phyloP scores from a whole-genome alignment of 129 eudicot genomes.

The sunflower (Helianthus annuus) region HanXRQr2.0-SUNRISE NC_035446.2:153787383-153787882 shows the following conservation, averaged over 20 bases:
- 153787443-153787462: constrained; percentile 8
- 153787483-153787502: constrained; percentile 77
- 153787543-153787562: constrained; percentile 4
- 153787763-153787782: no score
- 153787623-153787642: constrained; percentile 76
- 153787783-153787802: not conserved
- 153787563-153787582: not conserved
- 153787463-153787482: constrained; percentile 77
- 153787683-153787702: constrained; percentile 61
- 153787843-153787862: not conserved
- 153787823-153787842: not conserved
- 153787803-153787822: not conserved
- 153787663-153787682: constrained; percentile 49
- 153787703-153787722: constrained; percentile 9
- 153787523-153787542: constrained; percentile 57
- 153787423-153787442: constrained; percentile 16
- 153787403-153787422: constrained; percentile 4
- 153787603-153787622: constrained; percentile 43
- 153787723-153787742: constrained; percentile 13
- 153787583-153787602: no score
- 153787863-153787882: not conserved
- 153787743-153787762: no score
- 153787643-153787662: constrained; percentile 69
- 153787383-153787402: no score
- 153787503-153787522: constrained; percentile 55